A percentile compares a stretch with the other conserved stretches of the same genome.
These are phyloP conservation scores for Lichtheimia corymbifera DNA, from an alignment of 371 early-diverging fungal species.

Conservation along the genomic window DNA sequence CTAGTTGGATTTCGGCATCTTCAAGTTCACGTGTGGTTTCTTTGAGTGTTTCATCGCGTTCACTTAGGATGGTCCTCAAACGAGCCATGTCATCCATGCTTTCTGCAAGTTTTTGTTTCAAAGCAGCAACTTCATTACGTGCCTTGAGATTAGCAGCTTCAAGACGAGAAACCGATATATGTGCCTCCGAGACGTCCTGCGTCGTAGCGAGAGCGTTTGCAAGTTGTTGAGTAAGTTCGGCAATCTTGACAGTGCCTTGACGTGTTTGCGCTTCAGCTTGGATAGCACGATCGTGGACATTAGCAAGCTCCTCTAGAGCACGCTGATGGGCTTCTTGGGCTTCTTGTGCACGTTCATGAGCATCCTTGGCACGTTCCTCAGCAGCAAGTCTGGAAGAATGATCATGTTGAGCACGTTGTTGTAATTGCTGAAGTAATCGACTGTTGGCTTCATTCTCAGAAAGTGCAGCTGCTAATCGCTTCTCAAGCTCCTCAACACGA, in stretches of 20 bases:
- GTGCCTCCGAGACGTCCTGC: conserved; percentile 51
- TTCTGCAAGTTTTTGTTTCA: conserved; percentile 57
- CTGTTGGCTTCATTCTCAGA: conserved; percentile 45
- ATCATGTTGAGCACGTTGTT: conserved; percentile 50
- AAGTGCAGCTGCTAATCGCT: conserved; percentile 45
- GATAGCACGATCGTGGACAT: conserved; percentile 40
- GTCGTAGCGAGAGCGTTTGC: conserved; percentile 21
- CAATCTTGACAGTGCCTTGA: conserved; percentile 32
- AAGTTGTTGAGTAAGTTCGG: conserved; percentile 29
- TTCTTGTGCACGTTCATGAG: conserved; percentile 50
- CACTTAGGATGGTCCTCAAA: conserved; percentile 42
- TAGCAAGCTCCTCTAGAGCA: conserved; percentile 44
- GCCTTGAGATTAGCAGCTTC: conserved; percentile 62
- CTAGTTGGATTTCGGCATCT: conserved; percentile 62
- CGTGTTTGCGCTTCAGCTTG: conserved; percentile 47
- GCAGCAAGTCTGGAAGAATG: conserved; percentile 40
- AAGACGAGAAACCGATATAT: conserved; percentile 56
- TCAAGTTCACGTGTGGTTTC: conserved; percentile 54
- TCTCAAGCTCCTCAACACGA: conserved; percentile 51
- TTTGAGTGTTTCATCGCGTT: conserved; percentile 52
- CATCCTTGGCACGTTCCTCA: conserved; percentile 51
- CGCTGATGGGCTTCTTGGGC: conserved; percentile 52
- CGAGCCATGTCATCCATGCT: conserved; percentile 54
- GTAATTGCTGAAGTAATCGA: conserved; percentile 33
- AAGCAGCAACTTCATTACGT: conserved; percentile 52